A percentile compares a stretch with the other conserved stretches of the same genome.
Evolutionary conservation across 306 rosid species (phyloP).

Genomic region (Inga leiocalycina): DNA sequence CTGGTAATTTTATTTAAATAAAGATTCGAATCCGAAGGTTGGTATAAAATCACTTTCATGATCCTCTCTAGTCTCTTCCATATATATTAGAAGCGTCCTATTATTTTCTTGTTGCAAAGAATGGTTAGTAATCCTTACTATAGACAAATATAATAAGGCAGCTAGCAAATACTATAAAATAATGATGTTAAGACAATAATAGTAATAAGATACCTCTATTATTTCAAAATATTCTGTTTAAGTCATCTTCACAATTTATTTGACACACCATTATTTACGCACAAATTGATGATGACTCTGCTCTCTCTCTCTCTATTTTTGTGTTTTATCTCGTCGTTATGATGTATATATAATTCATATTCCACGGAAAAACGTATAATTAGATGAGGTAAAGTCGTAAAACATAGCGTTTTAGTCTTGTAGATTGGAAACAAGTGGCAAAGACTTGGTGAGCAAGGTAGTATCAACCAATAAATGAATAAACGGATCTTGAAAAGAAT

Average conservation of each 20-base stretch:
- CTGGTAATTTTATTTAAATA: too few relatives aligned
- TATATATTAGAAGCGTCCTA: neutral
- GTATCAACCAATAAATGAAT: slow-evolving; percentile 23
- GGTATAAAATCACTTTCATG: slow-evolving; percentile 6
- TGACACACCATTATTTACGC: neutral
- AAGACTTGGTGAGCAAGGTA: neutral
- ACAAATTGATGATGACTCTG: neutral
- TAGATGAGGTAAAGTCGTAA: neutral
- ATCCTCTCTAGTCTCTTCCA: neutral
- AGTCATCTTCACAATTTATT: neutral
- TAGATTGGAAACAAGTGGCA: neutral
- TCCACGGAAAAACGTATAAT: neutral
- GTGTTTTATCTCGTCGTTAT: neutral
- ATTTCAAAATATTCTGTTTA: neutral
- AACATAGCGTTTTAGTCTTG: neutral
- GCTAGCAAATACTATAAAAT: neutral
- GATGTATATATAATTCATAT: neutral
- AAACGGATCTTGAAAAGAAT: neutral
- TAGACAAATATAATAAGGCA: neutral
- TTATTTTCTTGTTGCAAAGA: neutral
- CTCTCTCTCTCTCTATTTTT: neutral
- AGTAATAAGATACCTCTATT: neutral
- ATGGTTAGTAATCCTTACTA: neutral
- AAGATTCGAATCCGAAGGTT: slow-evolving; percentile 9
- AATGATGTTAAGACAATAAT: neutral